Percentiles rank a stretch among this genome's conserved stretches.
Evolutionary conservation across 352 stramenopile species (phyloP).

Genomic region (Phytopythium delawarense): DNA sequence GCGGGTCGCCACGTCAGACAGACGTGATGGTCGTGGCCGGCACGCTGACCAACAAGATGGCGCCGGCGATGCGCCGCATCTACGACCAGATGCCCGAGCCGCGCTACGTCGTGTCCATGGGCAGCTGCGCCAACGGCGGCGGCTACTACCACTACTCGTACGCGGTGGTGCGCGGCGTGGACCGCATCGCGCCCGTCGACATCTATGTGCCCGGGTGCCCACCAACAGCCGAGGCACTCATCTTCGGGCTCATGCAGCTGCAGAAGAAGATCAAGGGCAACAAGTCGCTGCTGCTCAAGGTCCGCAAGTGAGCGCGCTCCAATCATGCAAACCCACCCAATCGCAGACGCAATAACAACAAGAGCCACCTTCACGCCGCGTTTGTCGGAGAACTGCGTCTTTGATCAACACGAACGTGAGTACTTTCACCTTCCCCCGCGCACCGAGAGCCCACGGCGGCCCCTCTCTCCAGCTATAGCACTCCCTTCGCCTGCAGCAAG

Average conservation of each 20-base stretch:
- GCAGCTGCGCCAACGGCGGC: slow-evolving; percentile 97
- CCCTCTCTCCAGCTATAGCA: not conserved
- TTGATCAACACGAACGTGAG: too few relatives aligned
- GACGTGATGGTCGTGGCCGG: slow-evolving; percentile 99
- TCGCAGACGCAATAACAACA: too few relatives aligned
- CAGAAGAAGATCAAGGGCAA: slow-evolving; percentile 99
- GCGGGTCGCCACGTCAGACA: slow-evolving; percentile 92
- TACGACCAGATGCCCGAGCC: slow-evolving; percentile 99
- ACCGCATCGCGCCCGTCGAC: slow-evolving; percentile 98
- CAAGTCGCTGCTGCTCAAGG: slow-evolving; percentile 93
- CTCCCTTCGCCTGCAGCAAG: too few relatives aligned
- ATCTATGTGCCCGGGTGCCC: slow-evolving; percentile 99
- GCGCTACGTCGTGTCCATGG: slow-evolving; percentile 98
- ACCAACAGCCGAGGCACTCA: slow-evolving; percentile 96
- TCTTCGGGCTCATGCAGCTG: slow-evolving; percentile 98
- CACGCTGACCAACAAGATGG: slow-evolving; percentile 99
- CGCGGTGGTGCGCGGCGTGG: slow-evolving; percentile 94
- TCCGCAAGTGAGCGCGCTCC: slow-evolving; percentile 79
- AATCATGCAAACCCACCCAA: too few relatives aligned
- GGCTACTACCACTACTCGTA: slow-evolving; percentile 97
- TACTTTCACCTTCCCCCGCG: too few relatives aligned
- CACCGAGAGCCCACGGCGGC: not conserved
- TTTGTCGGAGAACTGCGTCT: too few relatives aligned
- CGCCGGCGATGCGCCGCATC: slow-evolving; percentile 93
- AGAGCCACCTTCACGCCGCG: too few relatives aligned